These are phyloP conservation scores for Fusarium sp. DNA, from an alignment of 2,329 filamentous ascomycete genomes.

Conservation along the genomic window DNA sequence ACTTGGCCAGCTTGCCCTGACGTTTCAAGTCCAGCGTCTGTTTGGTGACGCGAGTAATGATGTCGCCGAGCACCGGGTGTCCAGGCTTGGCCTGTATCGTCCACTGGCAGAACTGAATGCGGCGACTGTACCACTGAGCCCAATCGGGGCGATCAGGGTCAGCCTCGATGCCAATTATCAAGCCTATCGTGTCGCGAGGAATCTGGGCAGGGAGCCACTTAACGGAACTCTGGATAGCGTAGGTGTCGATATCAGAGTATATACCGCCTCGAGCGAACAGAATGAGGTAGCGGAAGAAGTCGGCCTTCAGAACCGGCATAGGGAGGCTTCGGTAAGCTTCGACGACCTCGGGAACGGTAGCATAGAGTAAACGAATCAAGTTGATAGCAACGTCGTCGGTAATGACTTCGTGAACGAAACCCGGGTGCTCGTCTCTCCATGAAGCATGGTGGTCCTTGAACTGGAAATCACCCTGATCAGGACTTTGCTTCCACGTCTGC, in stretches of 20 bases:
- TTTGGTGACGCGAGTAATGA: slow-evolving; percentile 88
- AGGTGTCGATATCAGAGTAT: slow-evolving; percentile 95
- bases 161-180: slow-evolving; percentile 95
- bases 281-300: slow-evolving; percentile 84
- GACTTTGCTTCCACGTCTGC: slow-evolving; percentile 97
- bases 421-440: slow-evolving; percentile 89
- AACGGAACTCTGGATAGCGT: slow-evolving; percentile 83
- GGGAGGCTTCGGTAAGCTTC: slow-evolving; percentile 83
- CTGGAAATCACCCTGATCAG: slow-evolving; percentile 81
- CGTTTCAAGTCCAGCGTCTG: slow-evolving; percentile 83
- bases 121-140: slow-evolving; percentile 94
- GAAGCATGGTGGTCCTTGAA: slow-evolving; percentile 90
- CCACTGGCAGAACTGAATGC: slow-evolving; percentile 99
- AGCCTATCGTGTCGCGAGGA: slow-evolving; percentile 82
- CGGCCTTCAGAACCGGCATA: slow-evolving; percentile 81
- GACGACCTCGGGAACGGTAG: slow-evolving; percentile 82
- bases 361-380: slow-evolving; percentile 88
- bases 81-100: slow-evolving; percentile 97
- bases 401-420: slow-evolving; percentile 96
- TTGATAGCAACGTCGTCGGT: slow-evolving; percentile 89
- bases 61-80: slow-evolving; percentile 89
- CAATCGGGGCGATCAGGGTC: slow-evolving; percentile 95
- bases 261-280: slow-evolving; percentile 73
- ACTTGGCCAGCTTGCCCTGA: slow-evolving; percentile 72
- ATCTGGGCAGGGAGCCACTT: slow-evolving; percentile 90